Conservation (phyloP, 2,329 filamentous ascomycete genomes). For the Cephalotrichum gorgonifer region DNA sequence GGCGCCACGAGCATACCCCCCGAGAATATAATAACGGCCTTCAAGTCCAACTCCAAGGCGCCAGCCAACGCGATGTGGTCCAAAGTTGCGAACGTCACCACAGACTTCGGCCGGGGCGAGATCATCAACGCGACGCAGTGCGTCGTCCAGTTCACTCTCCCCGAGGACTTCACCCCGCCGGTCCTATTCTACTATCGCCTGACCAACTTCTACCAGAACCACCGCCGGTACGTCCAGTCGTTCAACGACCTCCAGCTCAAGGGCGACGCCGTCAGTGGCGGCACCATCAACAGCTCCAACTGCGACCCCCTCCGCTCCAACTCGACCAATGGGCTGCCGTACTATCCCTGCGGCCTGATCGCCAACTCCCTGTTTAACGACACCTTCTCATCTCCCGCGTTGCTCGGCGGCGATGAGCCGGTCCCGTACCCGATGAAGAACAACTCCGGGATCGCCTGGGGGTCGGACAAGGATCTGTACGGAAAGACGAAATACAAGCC, state of each 20-base stretch:
- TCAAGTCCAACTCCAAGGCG: conserved; percentile 45
- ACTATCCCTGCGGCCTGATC: conserved; percentile 92
- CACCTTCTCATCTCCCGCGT: conserved; percentile 59
- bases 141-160: conserved; percentile 67
- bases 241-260: conserved; percentile 74
- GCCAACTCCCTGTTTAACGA: conserved; percentile 98
- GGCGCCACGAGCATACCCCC: conserved; percentile 37
- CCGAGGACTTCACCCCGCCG: conserved; percentile 67
- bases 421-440: conserved; percentile 65
- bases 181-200: conserved; percentile 92
- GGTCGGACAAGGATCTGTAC: conserved; percentile 72
- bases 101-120: conserved; percentile 21
- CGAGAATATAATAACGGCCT: conserved; percentile 54
- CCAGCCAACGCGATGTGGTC: conserved; percentile 30
- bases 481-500: conserved; percentile 55
- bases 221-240: conserved; percentile 88
- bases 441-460: conserved; percentile 72
- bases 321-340: conserved; percentile 48
- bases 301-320: conserved; percentile 64
- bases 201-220: conserved; percentile 98
- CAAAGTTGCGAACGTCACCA: conserved; percentile 26
- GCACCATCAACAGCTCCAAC: conserved; percentile 54
- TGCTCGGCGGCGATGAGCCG: conserved; percentile 36
- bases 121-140: conserved; percentile 42
- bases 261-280: conserved; percentile 51